These are phyloP conservation scores for Didymosphaeria variabile DNA, from an alignment of 2,329 filamentous ascomycete species.

Conservation along the genomic window DNA sequence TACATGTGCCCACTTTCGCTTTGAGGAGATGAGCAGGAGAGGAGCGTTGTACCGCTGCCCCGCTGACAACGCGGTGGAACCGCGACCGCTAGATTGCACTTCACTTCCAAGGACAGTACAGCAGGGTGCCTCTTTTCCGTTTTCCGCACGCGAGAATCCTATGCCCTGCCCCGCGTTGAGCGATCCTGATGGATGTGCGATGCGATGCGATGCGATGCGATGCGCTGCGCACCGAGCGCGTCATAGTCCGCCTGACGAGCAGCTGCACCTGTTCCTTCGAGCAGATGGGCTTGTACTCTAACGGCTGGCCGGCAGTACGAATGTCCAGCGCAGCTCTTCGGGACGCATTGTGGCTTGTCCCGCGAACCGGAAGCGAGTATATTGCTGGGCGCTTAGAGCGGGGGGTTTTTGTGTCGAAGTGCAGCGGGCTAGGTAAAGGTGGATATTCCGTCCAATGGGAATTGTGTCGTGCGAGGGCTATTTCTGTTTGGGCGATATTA, in stretches of 20 bases:
- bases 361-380: background rate
- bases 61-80: conserved; percentile 14
- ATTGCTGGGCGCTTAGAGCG: conserved; percentile 8
- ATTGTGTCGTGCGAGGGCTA: background rate
- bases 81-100: conserved; percentile 2
- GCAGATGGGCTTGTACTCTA: too few relatives aligned
- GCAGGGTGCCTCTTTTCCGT: background rate
- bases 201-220: background rate
- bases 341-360: background rate
- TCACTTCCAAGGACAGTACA: background rate
- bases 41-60: conserved; percentile 4
- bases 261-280: background rate
- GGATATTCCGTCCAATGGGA: conserved; percentile 7
- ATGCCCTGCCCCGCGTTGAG: too few relatives aligned
- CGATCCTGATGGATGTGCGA: too few relatives aligned
- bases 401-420: background rate
- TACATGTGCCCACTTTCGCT: background rate
- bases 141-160: too few relatives aligned
- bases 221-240: background rate
- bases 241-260: background rate
- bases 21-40: too few relatives aligned
- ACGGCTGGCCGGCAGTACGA: too few relatives aligned
- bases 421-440: background rate
- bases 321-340: background rate
- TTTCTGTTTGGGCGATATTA: conserved; percentile 6